Percentiles rank a stretch among this genome's conserved stretches.
Evolutionary conservation across 2,329 filamentous ascomycete genomes (phyloP).

Genomic region (Pseudogymnoascus sp.): DNA sequence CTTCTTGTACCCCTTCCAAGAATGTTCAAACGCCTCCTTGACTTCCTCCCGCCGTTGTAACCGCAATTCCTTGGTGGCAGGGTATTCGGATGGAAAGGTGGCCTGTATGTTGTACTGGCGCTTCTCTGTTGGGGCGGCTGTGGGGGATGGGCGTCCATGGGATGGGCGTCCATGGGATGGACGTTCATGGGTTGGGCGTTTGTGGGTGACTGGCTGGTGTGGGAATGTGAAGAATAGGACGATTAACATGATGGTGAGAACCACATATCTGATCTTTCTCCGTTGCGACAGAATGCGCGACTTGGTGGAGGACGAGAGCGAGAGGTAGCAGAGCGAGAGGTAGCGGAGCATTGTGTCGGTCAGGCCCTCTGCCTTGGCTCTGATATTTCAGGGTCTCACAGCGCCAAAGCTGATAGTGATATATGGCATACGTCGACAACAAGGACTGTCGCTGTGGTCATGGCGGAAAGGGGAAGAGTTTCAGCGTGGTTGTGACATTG

Average conservation of each 20-base stretch:
- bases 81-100: constrained; percentile 9
- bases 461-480: not conserved
- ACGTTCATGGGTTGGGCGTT: not conserved
- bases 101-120: constrained; percentile 9
- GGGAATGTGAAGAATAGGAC: not conserved
- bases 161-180: too few species aligned
- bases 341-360: not conserved
- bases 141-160: not conserved
- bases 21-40: constrained; percentile 17
- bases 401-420: not conserved
- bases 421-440: not conserved
- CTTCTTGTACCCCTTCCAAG: constrained; percentile 69
- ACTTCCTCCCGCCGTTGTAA: constrained; percentile 13
- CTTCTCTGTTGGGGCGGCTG: not conserved
- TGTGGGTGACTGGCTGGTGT: not conserved
- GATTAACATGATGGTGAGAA: not conserved
- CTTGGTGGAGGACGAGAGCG: not conserved
- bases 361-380: not conserved
- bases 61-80: constrained; percentile 3
- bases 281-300: not conserved
- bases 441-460: not conserved
- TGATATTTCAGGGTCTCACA: not conserved
- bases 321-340: not conserved
- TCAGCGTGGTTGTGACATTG: not conserved
- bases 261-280: constrained; percentile 6